Evolutionary conservation across 371 early-diverging fungal species (phyloP).

Genomic region (Encephalitozoon romaleae): DNA sequence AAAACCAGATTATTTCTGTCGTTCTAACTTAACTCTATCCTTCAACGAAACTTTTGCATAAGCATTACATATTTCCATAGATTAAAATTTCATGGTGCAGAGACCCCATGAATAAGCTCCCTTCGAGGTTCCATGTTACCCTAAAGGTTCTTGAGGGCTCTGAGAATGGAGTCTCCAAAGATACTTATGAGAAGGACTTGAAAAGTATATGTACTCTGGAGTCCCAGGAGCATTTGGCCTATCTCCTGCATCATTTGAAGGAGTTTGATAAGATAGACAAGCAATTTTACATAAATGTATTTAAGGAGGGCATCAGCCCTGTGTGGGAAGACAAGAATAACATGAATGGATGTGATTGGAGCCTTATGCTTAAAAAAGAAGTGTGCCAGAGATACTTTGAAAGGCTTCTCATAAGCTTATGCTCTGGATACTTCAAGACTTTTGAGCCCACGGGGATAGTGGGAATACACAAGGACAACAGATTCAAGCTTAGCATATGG

Average conservation of each 20-base stretch:
- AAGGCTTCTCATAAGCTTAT: conserved; percentile 46
- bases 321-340: conserved; percentile 61
- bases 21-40: too few species aligned
- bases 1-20: too few species aligned
- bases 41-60: neutral
- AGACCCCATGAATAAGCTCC: neutral
- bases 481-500: conserved; percentile 58
- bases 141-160: conserved; percentile 22
- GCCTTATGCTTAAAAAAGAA: conserved; percentile 50
- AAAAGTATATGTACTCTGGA: conserved; percentile 46
- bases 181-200: conserved; percentile 40
- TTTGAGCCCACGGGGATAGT: conserved; percentile 58
- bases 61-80: too few species aligned
- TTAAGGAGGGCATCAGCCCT: conserved; percentile 58
- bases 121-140: conserved; percentile 20
- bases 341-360: conserved; percentile 58
- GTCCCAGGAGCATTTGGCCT: conserved; percentile 21
- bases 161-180: conserved; percentile 1
- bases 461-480: conserved; percentile 48
- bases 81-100: neutral
- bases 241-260: conserved; percentile 35
- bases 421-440: conserved; percentile 36
- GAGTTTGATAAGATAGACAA: conserved; percentile 30
- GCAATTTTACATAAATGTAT: conserved; percentile 55
- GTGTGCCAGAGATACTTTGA: conserved; percentile 56